Base-by-base conservation (phyloP, 306 rosid species). In the Prunus fruticosa region DNA sequence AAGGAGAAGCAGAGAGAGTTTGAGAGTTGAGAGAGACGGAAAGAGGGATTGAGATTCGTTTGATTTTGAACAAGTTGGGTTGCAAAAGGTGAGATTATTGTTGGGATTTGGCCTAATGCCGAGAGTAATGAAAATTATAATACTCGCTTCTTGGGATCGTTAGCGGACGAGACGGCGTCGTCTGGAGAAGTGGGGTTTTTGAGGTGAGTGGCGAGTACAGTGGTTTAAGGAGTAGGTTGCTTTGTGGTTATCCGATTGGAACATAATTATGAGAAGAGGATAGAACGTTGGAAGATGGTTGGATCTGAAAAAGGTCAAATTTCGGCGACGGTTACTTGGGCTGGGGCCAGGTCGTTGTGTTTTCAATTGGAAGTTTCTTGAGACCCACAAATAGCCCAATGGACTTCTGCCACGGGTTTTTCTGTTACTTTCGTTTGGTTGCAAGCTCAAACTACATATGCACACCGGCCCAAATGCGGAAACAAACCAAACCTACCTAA, bases 271-370 rank as follows among this genome's bases (percentile, higher is more conserved):
- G 77, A 75, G 69, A 78, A 73, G 13, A 34, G 62, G 63, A 71
- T 69, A 23, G 81, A 58, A 63, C 67, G 71, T 70, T 81, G 76
- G 56, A 73, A 18, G 27, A 28, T 49, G 22, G 67, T 30, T n/a
- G 67, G 54, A 38, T 20, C 64, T 13, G 47, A 43, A 57, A 76
- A 30, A 49, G 45, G 77, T 71, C 69, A 75, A 62, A 62, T 81
- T 76, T 75, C 77, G 77, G 84, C 77, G 64, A 61, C 22, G 58
- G 71, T 58, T 12, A 32, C 15, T 25, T 20, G 43, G 63, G 28
- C 10, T n/a, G 58, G 3, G 4, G 23, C 18, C 47, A 12, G 19
- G 11, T 73, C 69, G 12, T 27, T 25, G 8, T 8, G 16, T 22
- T 20, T 58, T 56, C 54, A 15, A 30, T 13, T 2, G 32, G n/a